A percentile compares a stretch with the other conserved stretches of the same genome.
Evolutionary conservation across 2,329 filamentous ascomycete genomes (phyloP).

Genomic region (Penicillium carneum): DNA sequence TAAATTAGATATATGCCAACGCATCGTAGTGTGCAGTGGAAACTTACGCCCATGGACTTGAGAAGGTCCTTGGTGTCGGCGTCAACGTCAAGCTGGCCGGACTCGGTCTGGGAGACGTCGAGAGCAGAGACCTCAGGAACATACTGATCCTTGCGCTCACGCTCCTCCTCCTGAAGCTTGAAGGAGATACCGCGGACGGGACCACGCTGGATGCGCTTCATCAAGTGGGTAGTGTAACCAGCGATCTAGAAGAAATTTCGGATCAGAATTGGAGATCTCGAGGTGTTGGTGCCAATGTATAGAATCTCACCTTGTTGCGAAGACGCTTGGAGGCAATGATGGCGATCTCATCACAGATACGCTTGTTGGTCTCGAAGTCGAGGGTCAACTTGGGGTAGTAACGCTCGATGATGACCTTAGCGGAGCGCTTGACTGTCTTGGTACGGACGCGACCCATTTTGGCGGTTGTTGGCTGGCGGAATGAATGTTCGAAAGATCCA

Average conservation of each 20-base stretch:
- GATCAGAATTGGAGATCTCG: conserved; percentile 11
- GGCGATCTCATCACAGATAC: conserved; percentile 99
- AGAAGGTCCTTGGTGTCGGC: conserved; percentile 98
- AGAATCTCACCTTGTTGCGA: conserved; percentile 86
- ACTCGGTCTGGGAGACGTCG: conserved; percentile 95
- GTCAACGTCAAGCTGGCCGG: conserved; percentile 92
- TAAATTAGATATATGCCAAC: conserved; percentile 14
- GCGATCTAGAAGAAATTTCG: conserved; percentile 70
- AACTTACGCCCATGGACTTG: conserved; percentile 96
- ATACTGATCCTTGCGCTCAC: conserved; percentile 99
- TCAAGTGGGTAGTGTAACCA: conserved; percentile 96
- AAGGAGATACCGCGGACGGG: conserved; percentile 99
- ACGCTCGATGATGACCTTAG: conserved; percentile 99
- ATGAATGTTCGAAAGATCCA: conserved; percentile 39
- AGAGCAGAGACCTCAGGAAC: conserved; percentile 98
- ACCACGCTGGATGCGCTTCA: conserved; percentile 99
- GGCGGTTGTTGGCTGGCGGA: conserved; percentile 50
- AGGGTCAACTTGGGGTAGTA: conserved; percentile 98
- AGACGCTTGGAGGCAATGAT: conserved; percentile 99
- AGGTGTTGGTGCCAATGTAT: neutral
- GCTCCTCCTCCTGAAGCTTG: conserved; percentile 99
- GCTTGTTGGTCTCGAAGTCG: conserved; percentile 99
- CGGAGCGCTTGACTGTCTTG: conserved; percentile 79
- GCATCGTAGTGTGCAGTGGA: neutral
- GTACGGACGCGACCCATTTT: conserved; percentile 60